These are phyloP conservation scores for Coccomyxa subellipsoidea DNA, from an alignment of 163 green algal genomes.

Conservation along the genomic window DNA sequence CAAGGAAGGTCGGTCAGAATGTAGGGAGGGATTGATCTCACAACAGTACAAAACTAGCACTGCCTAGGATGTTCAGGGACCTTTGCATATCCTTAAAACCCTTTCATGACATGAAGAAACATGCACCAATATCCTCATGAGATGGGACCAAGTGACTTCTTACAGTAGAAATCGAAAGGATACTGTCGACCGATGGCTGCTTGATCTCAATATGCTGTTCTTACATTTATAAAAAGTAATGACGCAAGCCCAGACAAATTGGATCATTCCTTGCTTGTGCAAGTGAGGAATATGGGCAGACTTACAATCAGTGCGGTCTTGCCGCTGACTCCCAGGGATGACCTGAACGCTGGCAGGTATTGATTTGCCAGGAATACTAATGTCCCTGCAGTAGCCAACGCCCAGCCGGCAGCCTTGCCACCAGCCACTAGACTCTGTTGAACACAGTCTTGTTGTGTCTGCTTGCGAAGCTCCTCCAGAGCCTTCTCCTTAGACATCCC, in stretches of 20 bases:
- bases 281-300: background rate
- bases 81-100: no score
- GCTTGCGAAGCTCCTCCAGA: constrained; percentile 1
- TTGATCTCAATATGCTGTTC: no score
- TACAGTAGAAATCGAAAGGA: no score
- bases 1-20: background rate
- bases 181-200: no score
- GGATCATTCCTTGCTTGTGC: background rate
- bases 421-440: background rate
- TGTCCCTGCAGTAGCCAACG: background rate
- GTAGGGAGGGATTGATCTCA: no score
- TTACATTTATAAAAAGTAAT: background rate
- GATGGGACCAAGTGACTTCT: no score
- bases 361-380: constrained; percentile 18
- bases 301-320: constrained; percentile 31
- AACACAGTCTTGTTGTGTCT: background rate
- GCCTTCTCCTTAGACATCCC: background rate
- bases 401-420: background rate
- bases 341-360: constrained; percentile 16
- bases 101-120: no score
- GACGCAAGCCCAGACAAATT: background rate
- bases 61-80: no score
- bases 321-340: constrained; percentile 25
- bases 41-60: no score
- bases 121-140: no score